Evolutionary conservation across 768 basidiomycete genomes (phyloP).

Genomic region (Mycena olivaceomarginata): DNA sequence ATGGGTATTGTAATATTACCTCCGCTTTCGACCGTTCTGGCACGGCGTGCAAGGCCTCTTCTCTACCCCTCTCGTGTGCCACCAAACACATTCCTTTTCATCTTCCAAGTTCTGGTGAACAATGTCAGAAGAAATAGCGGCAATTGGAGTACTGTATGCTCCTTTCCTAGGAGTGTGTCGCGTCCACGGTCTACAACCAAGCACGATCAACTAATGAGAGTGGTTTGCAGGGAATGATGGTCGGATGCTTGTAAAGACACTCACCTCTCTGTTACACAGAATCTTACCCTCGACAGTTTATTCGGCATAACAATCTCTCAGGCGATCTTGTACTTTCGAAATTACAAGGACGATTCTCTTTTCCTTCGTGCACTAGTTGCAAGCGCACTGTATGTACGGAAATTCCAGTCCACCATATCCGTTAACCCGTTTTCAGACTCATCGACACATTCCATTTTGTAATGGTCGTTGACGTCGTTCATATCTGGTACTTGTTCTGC

Average conservation of each 20-base stretch:
- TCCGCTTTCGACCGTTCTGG: too few relatives aligned
- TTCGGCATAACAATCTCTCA: constrained; percentile 41
- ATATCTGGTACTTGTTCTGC: constrained; percentile 41
- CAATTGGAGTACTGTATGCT: constrained; percentile 15
- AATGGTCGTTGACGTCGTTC: constrained; percentile 37
- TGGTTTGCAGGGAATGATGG: constrained; percentile 12
- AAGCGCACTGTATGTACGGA: constrained; percentile 7
- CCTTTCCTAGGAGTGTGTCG: constrained; percentile 14
- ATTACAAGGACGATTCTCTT: constrained; percentile 33
- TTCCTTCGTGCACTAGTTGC: constrained; percentile 24
- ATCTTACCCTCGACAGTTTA: constrained; percentile 13
- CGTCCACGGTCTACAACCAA: not conserved
- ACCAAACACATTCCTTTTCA: too few relatives aligned
- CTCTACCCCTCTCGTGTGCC: too few relatives aligned
- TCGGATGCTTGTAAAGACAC: constrained; percentile 26
- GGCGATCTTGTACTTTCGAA: constrained; percentile 36
- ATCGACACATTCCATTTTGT: constrained; percentile 40
- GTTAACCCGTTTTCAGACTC: not conserved
- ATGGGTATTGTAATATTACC: too few relatives aligned
- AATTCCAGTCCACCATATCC: too few relatives aligned
- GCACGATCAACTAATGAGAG: not conserved
- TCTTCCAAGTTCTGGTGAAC: not conserved
- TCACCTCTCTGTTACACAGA: not conserved
- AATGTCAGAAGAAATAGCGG: constrained; percentile 13
- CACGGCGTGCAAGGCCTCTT: too few relatives aligned